phyloP scores from a whole-genome alignment of 768 basidiomycete species.

The Leucogyrophana mollusca region DNA sequence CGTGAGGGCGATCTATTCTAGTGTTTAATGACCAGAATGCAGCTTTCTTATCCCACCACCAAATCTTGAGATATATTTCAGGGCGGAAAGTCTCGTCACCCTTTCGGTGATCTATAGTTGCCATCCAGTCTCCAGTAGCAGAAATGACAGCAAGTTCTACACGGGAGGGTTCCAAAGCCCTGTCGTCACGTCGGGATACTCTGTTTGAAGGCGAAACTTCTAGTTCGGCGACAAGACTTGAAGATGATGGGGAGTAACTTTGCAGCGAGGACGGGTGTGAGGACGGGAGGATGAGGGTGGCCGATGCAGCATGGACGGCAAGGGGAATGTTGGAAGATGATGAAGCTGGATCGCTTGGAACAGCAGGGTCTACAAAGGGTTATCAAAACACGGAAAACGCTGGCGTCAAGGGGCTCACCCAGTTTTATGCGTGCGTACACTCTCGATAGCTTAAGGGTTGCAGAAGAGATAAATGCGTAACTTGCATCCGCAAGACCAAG shows the following conservation, averaged over 20 bases:
- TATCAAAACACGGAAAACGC: neutral
- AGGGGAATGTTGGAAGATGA: conserved; percentile 56
- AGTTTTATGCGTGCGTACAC: conserved; percentile 77
- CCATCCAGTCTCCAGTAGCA: conserved; percentile 82
- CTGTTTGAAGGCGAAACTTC: conserved; percentile 95
- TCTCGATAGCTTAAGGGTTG: conserved; percentile 68
- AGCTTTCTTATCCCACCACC: conserved; percentile 75
- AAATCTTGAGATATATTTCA: conserved; percentile 85
- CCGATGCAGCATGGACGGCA: conserved; percentile 69
- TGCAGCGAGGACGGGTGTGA: conserved; percentile 97
- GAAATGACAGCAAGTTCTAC: conserved; percentile 73
- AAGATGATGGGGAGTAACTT: conserved; percentile 74
- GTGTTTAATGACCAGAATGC: conserved; percentile 79
- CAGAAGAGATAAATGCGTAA: conserved; percentile 70
- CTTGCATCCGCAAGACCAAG: conserved; percentile 81
- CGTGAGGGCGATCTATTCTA: conserved; percentile 87
- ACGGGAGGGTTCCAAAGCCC: conserved; percentile 67
- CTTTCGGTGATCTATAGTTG: conserved; percentile 78
- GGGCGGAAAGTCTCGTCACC: conserved; percentile 62
- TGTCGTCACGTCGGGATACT: conserved; percentile 79
- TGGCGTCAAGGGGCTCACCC: conserved; percentile 42
- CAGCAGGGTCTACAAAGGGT: conserved; percentile 33
- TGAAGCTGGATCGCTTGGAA: conserved; percentile 34
- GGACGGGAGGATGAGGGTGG: conserved; percentile 83
- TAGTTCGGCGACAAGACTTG: conserved; percentile 76